phyloP scores from a whole-genome alignment of 2,329 filamentous ascomycete genomes.

The Scytalidium lignicola region DNA sequence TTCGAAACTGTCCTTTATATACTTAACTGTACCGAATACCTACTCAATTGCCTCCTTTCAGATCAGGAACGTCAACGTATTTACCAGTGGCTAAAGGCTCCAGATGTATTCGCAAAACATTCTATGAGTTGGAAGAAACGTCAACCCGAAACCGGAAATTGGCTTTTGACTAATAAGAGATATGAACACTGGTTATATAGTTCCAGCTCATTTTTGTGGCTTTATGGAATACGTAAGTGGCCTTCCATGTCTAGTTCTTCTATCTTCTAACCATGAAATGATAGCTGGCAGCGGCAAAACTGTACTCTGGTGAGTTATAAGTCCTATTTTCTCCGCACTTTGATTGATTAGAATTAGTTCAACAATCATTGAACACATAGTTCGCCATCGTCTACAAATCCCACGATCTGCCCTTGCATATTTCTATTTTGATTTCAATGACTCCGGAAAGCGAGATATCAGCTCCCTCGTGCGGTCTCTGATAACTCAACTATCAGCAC shows the following conservation, averaged over 20 bases:
- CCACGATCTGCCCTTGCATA: slow-evolving; percentile 26
- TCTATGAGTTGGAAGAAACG: slow-evolving; percentile 14
- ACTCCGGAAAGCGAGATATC: slow-evolving; percentile 27
- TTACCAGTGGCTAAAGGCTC: slow-evolving; percentile 16
- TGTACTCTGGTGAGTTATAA: slow-evolving; percentile 26
- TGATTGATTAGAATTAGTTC: slow-evolving; percentile 8
- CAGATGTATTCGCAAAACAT: slow-evolving; percentile 19
- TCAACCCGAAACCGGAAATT: slow-evolving; percentile 19
- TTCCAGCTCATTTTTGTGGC: slow-evolving; percentile 32
- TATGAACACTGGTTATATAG: slow-evolving; percentile 26
- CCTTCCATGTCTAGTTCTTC: no score
- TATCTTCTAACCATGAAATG: background rate
- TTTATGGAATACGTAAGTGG: slow-evolving; percentile 26
- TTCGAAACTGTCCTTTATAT: no score
- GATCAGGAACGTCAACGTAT: slow-evolving; percentile 11
- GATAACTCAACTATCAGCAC: slow-evolving; percentile 28
- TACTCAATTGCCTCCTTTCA: no score
- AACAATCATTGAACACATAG: slow-evolving; percentile 29
- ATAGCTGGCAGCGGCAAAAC: slow-evolving; percentile 37
- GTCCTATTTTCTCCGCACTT: background rate
- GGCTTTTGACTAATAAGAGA: slow-evolving; percentile 14
- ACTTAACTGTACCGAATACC: no score
- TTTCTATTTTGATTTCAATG: slow-evolving; percentile 37
- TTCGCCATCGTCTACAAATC: slow-evolving; percentile 10
- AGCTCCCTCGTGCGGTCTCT: slow-evolving; percentile 30